A percentile compares a stretch with the other conserved stretches of the same genome.
phyloP scores from a whole-genome alignment of 805 yeast genomes.

The Diddensiella santjacobensis region DNA sequence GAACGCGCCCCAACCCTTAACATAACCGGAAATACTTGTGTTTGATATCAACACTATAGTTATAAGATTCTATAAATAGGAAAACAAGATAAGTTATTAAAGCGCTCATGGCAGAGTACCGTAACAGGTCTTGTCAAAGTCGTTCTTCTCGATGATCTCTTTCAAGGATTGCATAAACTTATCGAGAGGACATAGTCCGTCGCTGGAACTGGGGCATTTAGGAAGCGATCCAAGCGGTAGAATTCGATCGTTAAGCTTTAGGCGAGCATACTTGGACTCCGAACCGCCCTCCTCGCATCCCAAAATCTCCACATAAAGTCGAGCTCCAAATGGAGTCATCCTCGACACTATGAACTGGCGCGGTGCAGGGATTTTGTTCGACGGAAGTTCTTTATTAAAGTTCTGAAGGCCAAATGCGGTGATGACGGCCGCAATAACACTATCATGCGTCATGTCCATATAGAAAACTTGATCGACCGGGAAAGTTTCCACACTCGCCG shows the following conservation, averaged over 20 bases:
- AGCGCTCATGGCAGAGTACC: not conserved
- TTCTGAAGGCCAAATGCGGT: conserved; percentile 58
- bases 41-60: conserved; percentile 4
- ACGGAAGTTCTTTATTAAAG: conserved; percentile 41
- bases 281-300: conserved; percentile 31
- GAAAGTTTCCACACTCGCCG: conserved; percentile 29
- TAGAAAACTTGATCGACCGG: conserved; percentile 50
- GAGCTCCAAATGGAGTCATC: conserved; percentile 41
- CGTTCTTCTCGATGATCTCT: conserved; percentile 7
- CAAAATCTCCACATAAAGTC: conserved; percentile 38
- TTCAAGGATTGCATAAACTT: conserved; percentile 19
- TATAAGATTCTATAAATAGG: not conserved
- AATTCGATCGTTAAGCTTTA: conserved; percentile 37
- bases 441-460: conserved; percentile 73
- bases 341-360: conserved; percentile 38
- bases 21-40: no score
- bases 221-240: conserved; percentile 35
- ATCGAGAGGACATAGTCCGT: conserved; percentile 34
- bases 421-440: conserved; percentile 56
- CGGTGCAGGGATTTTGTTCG: conserved; percentile 41
- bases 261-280: conserved; percentile 31
- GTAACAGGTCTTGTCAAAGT: conserved; percentile 18
- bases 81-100: not conserved
- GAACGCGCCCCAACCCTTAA: not conserved
- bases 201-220: conserved; percentile 30